Percentiles rank a stretch among this genome's conserved stretches.
Evolutionary conservation across 2,329 filamentous ascomycete species (phyloP).

Genomic region (Decorospora gaudefroyi): DNA sequence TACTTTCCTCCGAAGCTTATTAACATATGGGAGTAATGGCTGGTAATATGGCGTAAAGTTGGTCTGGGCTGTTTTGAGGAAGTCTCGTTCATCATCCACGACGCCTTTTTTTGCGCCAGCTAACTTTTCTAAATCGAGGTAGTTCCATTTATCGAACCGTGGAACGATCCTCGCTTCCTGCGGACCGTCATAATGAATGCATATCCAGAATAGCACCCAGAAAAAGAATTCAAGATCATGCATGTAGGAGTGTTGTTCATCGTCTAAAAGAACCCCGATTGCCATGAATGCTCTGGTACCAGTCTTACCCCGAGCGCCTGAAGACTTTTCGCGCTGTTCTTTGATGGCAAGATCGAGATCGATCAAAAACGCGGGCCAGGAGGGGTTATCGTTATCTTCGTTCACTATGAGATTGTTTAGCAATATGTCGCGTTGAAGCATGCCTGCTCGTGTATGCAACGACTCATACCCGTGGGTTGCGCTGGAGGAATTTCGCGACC

Average conservation of each 20-base stretch:
- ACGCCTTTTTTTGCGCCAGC: constrained; percentile 8
- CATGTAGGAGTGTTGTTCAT: constrained; percentile 54
- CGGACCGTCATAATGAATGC: constrained; percentile 51
- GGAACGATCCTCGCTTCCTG: constrained; percentile 14
- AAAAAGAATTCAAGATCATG: constrained; percentile 58
- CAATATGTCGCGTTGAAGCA: constrained; percentile 54
- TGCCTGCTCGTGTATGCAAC: constrained; percentile 24
- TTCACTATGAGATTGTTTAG: constrained; percentile 56
- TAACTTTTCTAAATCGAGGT: constrained; percentile 7
- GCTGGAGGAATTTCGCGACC: no score
- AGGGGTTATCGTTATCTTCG: constrained; percentile 49
- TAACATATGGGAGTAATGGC: constrained; percentile 47
- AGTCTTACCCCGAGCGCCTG: constrained; percentile 51
- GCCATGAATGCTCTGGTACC: constrained; percentile 56
- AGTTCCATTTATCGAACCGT: constrained; percentile 50
- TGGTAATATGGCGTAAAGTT: constrained; percentile 48
- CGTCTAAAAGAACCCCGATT: constrained; percentile 49
- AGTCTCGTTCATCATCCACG: constrained; percentile 32
- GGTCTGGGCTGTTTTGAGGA: constrained; percentile 27
- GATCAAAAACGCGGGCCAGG: constrained; percentile 50
- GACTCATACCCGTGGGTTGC: constrained; percentile 48
- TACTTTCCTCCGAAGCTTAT: constrained; percentile 43
- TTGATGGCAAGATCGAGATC: constrained; percentile 49
- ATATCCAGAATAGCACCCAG: constrained; percentile 55
- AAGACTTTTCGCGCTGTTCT: constrained; percentile 40